These are phyloP conservation scores for Stromatinia cepivora DNA, from an alignment of 2,329 filamentous ascomycete genomes.

Conservation along the genomic window DNA sequence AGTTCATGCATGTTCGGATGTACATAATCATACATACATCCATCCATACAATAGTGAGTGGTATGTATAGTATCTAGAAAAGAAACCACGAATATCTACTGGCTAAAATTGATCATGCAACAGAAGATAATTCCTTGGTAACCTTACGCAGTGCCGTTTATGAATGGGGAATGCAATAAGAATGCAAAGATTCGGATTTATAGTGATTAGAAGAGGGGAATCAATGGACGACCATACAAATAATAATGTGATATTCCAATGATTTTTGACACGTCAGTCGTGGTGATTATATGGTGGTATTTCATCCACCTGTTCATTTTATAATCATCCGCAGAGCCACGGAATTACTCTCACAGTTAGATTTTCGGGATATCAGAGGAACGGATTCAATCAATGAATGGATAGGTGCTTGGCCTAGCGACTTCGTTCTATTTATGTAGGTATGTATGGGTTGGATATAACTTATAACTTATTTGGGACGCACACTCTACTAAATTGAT, in stretches of 20 bases:
- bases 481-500: background rate
- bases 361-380: background rate
- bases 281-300: background rate
- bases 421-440: background rate
- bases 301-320: constrained; percentile 27
- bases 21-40: constrained; percentile 27
- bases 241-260: constrained; percentile 9
- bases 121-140: constrained; percentile 1
- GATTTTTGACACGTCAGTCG: constrained; percentile 40
- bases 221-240: constrained; percentile 5
- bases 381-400: background rate
- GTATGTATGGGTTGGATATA: background rate
- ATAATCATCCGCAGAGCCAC: constrained; percentile 32
- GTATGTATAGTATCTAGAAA: too few species aligned
- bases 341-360: background rate
- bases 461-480: background rate
- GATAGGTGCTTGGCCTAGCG: background rate
- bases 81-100: background rate
- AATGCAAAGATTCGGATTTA: background rate
- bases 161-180: background rate
- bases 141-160: background rate
- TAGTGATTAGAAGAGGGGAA: constrained; percentile 21
- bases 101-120: constrained; percentile 4
- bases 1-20: constrained; percentile 13
- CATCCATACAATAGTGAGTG: background rate